A percentile compares a stretch with the other conserved stretches of the same genome.
phyloP scores from a whole-genome alignment of 371 early-diverging fungal genomes.

The Lichtheimia corymbifera region DNA sequence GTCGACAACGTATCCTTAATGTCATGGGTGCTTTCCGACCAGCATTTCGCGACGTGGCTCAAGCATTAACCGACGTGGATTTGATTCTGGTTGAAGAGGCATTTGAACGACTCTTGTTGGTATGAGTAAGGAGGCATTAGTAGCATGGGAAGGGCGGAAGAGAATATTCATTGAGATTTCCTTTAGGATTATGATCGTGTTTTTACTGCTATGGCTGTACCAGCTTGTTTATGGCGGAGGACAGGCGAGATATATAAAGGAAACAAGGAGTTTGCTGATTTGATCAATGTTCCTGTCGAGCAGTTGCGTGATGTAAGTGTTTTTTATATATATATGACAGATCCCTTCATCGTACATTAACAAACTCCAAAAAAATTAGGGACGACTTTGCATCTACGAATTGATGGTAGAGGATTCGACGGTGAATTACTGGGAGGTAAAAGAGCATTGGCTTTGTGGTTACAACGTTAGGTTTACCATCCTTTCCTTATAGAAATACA shows the following conservation, averaged over 20 bases:
- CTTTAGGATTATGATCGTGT: constrained; percentile 86
- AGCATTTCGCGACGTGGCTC: constrained; percentile 82
- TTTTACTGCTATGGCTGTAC: constrained; percentile 92
- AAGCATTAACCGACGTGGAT: constrained; percentile 89
- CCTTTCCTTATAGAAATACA: constrained; percentile 73
- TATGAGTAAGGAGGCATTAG: constrained; percentile 23
- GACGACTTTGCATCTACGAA: constrained; percentile 80
- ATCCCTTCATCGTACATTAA: neutral
- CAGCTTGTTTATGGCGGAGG: constrained; percentile 92
- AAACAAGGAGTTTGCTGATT: constrained; percentile 90
- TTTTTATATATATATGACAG: neutral
- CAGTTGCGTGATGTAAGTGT: constrained; percentile 67
- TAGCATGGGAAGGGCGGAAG: neutral
- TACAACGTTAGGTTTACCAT: neutral
- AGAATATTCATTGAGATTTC: neutral
- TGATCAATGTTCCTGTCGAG: constrained; percentile 84
- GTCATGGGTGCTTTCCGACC: constrained; percentile 89
- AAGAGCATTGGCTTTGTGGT: neutral
- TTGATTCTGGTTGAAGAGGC: constrained; percentile 90
- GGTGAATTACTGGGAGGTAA: constrained; percentile 79
- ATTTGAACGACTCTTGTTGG: constrained; percentile 88
- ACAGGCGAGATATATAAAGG: constrained; percentile 96
- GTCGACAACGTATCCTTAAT: constrained; percentile 77
- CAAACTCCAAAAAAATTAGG: constrained; percentile 26
- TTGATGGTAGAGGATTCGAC: constrained; percentile 84